Evolutionary conservation across 305 asterid genomes (phyloP).

Genomic region (Rubia tinctorum): DNA sequence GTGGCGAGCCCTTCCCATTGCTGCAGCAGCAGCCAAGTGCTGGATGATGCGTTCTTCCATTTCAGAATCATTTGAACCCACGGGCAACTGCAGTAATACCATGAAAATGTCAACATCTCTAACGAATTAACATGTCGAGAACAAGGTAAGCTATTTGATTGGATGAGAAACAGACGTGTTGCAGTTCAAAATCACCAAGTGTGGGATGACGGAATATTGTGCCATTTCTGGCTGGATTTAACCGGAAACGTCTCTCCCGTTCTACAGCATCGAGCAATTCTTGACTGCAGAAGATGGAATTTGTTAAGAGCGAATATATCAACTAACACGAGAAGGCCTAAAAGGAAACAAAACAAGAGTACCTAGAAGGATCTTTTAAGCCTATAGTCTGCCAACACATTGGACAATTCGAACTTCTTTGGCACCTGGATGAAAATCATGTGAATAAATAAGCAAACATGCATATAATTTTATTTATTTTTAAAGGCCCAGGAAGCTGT

Average conservation of each 20-base stretch:
- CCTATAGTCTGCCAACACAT: constrained; percentile 87
- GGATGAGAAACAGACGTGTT: constrained; percentile 48
- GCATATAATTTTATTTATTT: no score
- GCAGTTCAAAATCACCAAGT: constrained; percentile 65
- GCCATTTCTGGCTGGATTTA: constrained; percentile 54
- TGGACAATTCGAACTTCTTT: constrained; percentile 91
- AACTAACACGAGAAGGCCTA: not conserved
- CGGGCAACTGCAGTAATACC: constrained; percentile 53
- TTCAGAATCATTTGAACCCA: constrained; percentile 51
- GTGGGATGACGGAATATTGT: constrained; percentile 65
- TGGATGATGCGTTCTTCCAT: constrained; percentile 81
- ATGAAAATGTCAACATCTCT: constrained; percentile 15
- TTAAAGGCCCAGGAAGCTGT: no score
- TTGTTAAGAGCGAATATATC: not conserved
- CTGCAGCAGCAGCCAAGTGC: constrained; percentile 93
- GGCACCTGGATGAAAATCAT: constrained; percentile 58
- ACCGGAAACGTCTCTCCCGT: constrained; percentile 53
- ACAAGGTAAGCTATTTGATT: constrained; percentile 10
- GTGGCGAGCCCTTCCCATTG: constrained; percentile 77
- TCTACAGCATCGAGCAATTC: constrained; percentile 79
- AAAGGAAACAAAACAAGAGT: constrained; percentile 5
- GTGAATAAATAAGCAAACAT: not conserved
- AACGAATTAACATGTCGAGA: constrained; percentile 12
- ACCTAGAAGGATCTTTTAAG: constrained; percentile 73
- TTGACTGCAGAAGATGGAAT: constrained; percentile 46